A percentile compares a stretch with the other conserved stretches of the same genome.
These are phyloP conservation scores for Cercophora sp. DNA, from an alignment of 495 filamentous ascomycete genomes.

Conservation along the genomic window DNA sequence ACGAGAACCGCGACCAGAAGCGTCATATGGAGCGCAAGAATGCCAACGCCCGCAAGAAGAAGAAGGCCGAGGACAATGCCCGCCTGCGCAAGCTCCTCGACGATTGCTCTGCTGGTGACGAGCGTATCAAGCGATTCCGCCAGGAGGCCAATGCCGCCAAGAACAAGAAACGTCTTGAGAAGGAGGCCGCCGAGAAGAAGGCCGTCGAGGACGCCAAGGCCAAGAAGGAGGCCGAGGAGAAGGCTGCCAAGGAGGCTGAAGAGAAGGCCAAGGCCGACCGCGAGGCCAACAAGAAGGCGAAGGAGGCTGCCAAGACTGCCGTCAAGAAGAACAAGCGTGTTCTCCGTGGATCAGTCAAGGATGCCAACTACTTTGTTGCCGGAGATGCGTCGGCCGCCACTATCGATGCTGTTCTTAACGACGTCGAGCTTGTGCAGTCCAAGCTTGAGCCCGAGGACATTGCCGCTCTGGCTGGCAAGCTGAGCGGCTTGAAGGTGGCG, in stretches of 20 bases:
- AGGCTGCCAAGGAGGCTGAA: constrained; percentile 91
- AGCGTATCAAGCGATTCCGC: constrained; percentile 95
- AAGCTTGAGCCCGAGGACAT: constrained; percentile 90
- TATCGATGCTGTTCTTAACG: constrained; percentile 77
- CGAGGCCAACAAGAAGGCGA: constrained; percentile 94
- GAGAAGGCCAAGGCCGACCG: constrained; percentile 86
- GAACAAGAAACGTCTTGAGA: constrained; percentile 87
- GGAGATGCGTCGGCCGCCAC: constrained; percentile 63
- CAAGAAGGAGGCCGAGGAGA: constrained; percentile 77
- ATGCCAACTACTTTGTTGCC: constrained; percentile 85
- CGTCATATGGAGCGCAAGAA: constrained; percentile 97
- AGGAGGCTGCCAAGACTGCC: constrained; percentile 96
- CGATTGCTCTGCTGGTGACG: constrained; percentile 73
- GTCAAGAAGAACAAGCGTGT: constrained; percentile 99
- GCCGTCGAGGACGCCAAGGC: constrained; percentile 71
- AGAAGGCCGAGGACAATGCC: constrained; percentile 94
- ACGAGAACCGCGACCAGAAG: constrained; percentile 88
- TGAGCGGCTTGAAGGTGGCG: constrained; percentile 67
- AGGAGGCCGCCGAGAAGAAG: constrained; percentile 86
- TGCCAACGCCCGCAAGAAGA: constrained; percentile 94
- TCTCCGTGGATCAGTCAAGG: constrained; percentile 85
- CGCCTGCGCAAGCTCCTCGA: constrained; percentile 87
- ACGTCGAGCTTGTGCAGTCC: constrained; percentile 81
- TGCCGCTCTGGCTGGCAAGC: constrained; percentile 69
- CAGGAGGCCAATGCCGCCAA: constrained; percentile 86